Conservation (phyloP, 2,329 filamentous ascomycete genomes). For the Podosphaera aphanis region DNA sequence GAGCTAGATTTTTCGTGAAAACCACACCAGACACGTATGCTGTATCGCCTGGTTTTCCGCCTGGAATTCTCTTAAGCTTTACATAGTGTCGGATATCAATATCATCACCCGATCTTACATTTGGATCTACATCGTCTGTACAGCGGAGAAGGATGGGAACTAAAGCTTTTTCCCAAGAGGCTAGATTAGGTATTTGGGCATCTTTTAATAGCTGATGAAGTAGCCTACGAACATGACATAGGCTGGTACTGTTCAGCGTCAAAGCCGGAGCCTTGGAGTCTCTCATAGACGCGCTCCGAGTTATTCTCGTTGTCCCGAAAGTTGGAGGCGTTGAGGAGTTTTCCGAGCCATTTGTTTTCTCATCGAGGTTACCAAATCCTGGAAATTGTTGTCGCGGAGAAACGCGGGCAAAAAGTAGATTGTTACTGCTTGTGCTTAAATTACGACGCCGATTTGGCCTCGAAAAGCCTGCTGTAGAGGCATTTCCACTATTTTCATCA, state of each 20-base stretch:
- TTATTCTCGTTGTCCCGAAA: constrained; percentile 24
- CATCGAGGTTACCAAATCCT: constrained; percentile 17
- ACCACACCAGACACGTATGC: constrained; percentile 93
- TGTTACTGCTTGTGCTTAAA: constrained; percentile 58
- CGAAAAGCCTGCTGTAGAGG: constrained; percentile 32
- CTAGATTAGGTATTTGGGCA: constrained; percentile 43
- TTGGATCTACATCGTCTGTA: constrained; percentile 82
- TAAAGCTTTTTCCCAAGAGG: constrained; percentile 72
- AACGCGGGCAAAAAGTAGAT: constrained; percentile 36
- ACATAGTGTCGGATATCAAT: constrained; percentile 97
- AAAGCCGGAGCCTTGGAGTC: constrained; percentile 50
- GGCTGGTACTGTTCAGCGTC: constrained; percentile 67
- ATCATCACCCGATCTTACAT: constrained; percentile 72
- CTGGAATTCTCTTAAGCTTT: constrained; percentile 88
- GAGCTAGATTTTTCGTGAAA: constrained; percentile 86
- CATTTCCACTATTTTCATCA: constrained; percentile 36
- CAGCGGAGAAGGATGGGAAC: constrained; percentile 76
- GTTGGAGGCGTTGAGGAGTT: constrained; percentile 7
- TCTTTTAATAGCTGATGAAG: constrained; percentile 67
- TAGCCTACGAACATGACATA: constrained; percentile 70
- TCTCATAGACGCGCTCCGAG: constrained; percentile 65
- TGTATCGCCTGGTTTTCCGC: constrained; percentile 72
- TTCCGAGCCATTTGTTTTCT: constrained; percentile 9
- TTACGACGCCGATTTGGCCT: constrained; percentile 53
- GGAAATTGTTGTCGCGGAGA: constrained; percentile 40